Evolutionary conservation across 768 basidiomycete genomes (phyloP), one percentile per base, ranked within the genome.

Genomic region (Collybia mongolica): DNA sequence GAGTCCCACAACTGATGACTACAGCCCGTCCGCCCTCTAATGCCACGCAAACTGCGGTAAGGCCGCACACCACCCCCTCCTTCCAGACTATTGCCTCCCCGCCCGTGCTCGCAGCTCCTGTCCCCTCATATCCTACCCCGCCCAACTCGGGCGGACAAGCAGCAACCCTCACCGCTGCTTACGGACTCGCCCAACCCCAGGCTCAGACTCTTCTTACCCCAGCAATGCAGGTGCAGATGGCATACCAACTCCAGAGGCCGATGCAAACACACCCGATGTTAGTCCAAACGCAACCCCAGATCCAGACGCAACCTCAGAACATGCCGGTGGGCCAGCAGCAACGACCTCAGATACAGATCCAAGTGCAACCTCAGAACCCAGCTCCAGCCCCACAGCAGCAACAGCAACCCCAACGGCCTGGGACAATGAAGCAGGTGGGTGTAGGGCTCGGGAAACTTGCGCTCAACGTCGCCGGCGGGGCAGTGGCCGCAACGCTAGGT

Each of bases 11-110:
- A 14, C n/a, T 54, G 2, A 28, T 38, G 3, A 51, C 50, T 20
- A 54, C 53, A 29, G 45, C 49, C 20, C 54, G 54, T 12, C 51
- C 54, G 17, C 47, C 54, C 19, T 15, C 40, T 19, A 35, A 43
- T 24, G n/a, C 22, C 12, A 24, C 51, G 14, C 42, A 19, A 4
- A 23, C 17, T 11, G 5, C 22, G 6, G 11, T 1, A 18, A 53
- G 18, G 1, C 17, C 35, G 9, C 20, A 48, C 7, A 40, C 54
- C 4, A 49, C 47, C 8, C 43, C 48, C 2, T 11, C 43, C 18
- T 36, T 42, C 15, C 51, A 49, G 20, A 48, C 46, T 39, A 14
- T 39, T 53, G 37, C 54, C 23, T 39, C 50, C 26, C 47, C 37
- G n/a, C 26, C 22, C 15, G 7, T 37, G 23, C 7, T 49, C 17